Evolutionary conservation across 371 early-diverging fungal genomes (phyloP).

Genomic region (Rhizopus microsporus): DNA sequence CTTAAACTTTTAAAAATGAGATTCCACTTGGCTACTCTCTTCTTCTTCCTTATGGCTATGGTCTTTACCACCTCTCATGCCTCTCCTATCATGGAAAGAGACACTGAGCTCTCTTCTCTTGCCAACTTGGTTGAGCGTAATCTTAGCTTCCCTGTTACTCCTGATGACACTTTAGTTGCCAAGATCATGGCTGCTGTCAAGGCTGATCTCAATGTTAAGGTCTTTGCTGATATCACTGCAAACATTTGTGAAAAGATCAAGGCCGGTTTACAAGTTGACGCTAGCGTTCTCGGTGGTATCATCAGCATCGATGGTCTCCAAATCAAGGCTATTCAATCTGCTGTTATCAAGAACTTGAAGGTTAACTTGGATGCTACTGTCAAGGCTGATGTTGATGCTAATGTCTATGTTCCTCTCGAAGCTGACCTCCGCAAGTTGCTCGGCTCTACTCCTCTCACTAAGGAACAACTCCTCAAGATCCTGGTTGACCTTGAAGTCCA

Average conservation of each 20-base stretch:
- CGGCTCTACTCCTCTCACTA: conserved; percentile 15
- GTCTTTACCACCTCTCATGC: not conserved
- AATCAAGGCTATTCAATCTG: conserved; percentile 22
- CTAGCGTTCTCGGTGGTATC: conserved; percentile 25
- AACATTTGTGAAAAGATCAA: conserved; percentile 9
- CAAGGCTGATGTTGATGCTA: conserved; percentile 22
- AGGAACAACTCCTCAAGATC: conserved; percentile 17
- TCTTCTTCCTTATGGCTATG: not conserved
- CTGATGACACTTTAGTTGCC: conserved; percentile 18
- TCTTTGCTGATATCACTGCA: conserved; percentile 21
- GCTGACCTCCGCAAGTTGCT: conserved; percentile 18
- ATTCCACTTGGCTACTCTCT: not conserved
- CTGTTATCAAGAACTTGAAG: conserved; percentile 27
- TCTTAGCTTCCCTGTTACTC: conserved; percentile 10
- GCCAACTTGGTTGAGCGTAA: conserved; percentile 5
- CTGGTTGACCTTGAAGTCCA: conserved; percentile 27
- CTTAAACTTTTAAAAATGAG: not conserved
- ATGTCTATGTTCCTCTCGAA: conserved; percentile 26
- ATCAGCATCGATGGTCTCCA: conserved; percentile 19
- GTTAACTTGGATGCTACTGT: conserved; percentile 12
- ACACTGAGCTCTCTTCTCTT: not conserved
- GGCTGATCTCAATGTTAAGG: conserved; percentile 13
- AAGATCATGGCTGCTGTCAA: conserved; percentile 19
- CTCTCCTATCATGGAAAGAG: conserved; percentile 2
- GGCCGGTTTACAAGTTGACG: conserved; percentile 17